Conservation (phyloP, 2,329 filamentous ascomycete species). For the Cryoendolithus antarcticus region DNA sequence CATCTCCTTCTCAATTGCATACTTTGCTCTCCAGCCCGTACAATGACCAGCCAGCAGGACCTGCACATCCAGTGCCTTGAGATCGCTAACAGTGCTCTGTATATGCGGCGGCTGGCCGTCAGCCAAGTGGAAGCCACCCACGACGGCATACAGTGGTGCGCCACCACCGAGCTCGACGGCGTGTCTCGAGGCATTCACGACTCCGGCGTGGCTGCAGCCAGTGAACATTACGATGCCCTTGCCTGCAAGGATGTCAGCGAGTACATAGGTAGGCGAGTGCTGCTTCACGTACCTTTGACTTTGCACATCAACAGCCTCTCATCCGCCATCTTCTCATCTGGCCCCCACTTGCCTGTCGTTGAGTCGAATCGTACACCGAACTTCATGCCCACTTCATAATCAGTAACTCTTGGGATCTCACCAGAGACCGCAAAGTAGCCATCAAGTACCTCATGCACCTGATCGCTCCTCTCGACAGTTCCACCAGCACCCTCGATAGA, state of each 20-base stretch:
- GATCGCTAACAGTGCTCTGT: constrained; percentile 10
- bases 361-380: constrained; percentile 11
- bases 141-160: constrained; percentile 16
- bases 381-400: constrained; percentile 15
- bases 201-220: constrained; percentile 18
- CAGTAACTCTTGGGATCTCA: constrained; percentile 16
- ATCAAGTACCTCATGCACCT: constrained; percentile 13
- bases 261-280: neutral
- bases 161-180: constrained; percentile 12
- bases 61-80: constrained; percentile 13
- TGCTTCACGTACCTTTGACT: constrained; percentile 14
- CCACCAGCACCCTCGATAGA: constrained; percentile 15
- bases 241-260: constrained; percentile 5
- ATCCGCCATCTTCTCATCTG: constrained; percentile 13
- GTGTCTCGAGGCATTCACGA: constrained; percentile 15
- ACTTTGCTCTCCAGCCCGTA: constrained; percentile 19
- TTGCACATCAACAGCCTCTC: constrained; percentile 19
- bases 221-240: constrained; percentile 19
- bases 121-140: constrained; percentile 20
- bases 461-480: constrained; percentile 11
- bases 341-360: constrained; percentile 8
- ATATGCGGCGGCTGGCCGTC: constrained; percentile 15
- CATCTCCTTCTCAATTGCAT: constrained; percentile 15
- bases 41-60: constrained; percentile 16
- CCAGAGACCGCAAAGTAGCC: constrained; percentile 15